Percentiles rank a stretch among this genome's conserved stretches.
These are phyloP conservation scores for Heliosperma pusillum DNA, from an alignment of 148 eudicot species.

Conservation along the genomic window DNA sequence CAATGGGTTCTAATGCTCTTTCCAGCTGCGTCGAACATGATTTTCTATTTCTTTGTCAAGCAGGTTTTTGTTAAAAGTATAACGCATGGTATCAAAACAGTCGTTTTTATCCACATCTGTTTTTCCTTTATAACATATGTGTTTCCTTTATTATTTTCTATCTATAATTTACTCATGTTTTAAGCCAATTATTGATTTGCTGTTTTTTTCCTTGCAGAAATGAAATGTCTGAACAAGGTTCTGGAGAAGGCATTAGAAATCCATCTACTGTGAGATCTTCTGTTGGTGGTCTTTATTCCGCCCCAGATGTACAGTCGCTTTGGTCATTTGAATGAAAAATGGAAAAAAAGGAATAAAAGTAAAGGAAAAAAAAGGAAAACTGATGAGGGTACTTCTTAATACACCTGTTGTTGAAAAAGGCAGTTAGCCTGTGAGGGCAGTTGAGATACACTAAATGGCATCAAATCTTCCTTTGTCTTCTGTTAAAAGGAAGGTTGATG, in stretches of 20 bases:
- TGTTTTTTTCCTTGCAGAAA: slow-evolving; percentile 44
- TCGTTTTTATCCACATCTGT: background rate
- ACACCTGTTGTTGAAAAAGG: slow-evolving; percentile 58
- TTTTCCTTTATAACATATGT: too few species aligned
- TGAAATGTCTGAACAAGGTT: slow-evolving; percentile 50
- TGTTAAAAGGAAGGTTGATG: slow-evolving; percentile 37
- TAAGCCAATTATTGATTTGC: background rate
- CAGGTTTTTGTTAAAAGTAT: background rate
- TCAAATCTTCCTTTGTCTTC: slow-evolving; percentile 59
- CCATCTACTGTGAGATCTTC: slow-evolving; percentile 52
- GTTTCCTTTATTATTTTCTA: background rate
- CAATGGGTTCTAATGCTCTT: background rate
- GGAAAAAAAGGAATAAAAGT: slow-evolving; percentile 25
- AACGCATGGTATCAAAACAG: background rate
- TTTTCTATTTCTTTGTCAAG: background rate
- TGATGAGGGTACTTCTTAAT: slow-evolving; percentile 46
- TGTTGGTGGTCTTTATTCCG: slow-evolving; percentile 73
- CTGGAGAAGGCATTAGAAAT: slow-evolving; percentile 51
- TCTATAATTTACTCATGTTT: background rate
- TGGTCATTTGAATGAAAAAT: slow-evolving; percentile 79
- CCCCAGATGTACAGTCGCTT: slow-evolving; percentile 86
- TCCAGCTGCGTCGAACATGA: background rate
- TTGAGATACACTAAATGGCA: slow-evolving; percentile 44
- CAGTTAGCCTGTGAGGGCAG: slow-evolving; percentile 47
- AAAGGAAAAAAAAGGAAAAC: slow-evolving; percentile 12